Percentiles rank a stretch among this genome's conserved stretches.
Evolutionary conservation across 306 rosid species (phyloP).

Genomic region (Quillaja saponaria): DNA sequence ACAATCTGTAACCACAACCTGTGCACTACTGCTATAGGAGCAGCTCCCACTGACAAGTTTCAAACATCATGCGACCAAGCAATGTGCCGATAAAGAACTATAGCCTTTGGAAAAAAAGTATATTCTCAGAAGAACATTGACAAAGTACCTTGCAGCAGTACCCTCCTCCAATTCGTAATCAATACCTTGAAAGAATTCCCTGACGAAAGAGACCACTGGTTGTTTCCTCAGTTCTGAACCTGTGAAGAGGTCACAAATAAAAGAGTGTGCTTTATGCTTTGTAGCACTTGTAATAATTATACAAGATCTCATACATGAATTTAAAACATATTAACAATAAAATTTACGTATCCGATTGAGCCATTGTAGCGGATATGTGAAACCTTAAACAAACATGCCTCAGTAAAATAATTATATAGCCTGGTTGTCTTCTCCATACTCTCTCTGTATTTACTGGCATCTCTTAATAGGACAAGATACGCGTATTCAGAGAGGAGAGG

Average conservation of each 20-base stretch:
- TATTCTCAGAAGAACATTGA: constrained; percentile 95
- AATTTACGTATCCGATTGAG: too few species aligned
- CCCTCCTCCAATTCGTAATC: constrained; percentile 97
- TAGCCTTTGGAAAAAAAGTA: constrained; percentile 96
- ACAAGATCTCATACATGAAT: too few species aligned
- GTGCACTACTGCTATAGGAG: constrained; percentile 82
- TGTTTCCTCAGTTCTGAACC: constrained; percentile 87
- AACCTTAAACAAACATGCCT: too few species aligned
- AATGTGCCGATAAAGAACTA: constrained; percentile 89
- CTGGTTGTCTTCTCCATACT: too few species aligned
- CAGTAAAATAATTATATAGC: too few species aligned
- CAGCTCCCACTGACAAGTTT: constrained; percentile 93
- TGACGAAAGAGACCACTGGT: constrained; percentile 74
- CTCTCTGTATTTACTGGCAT: too few species aligned
- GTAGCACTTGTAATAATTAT: too few species aligned
- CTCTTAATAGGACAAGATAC: too few species aligned
- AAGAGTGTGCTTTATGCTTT: constrained; percentile 76
- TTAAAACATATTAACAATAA: too few species aligned
- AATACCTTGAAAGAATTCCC: constrained; percentile 85
- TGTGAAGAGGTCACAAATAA: constrained; percentile 88
- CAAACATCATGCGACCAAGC: constrained; percentile 98
- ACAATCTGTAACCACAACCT: constrained; percentile 92
- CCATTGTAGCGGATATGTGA: too few species aligned
- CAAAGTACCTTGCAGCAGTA: constrained; percentile 81
- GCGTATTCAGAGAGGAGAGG: too few species aligned